Percentiles rank a stretch among this genome's conserved stretches.
Conservation (phyloP, 106 monocot genomes). For the Acorus gramineus region DNA sequence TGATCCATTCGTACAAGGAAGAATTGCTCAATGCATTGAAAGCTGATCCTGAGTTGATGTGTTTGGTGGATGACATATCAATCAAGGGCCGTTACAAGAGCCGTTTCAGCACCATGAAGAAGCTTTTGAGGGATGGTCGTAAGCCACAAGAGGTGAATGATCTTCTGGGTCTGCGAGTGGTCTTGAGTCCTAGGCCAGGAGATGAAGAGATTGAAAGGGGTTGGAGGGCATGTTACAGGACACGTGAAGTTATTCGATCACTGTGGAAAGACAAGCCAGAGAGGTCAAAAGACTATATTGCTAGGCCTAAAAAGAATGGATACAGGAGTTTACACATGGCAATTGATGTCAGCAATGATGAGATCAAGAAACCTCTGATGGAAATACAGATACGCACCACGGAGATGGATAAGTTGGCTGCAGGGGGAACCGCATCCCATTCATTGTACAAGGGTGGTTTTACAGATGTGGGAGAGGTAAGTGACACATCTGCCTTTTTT, state of each 20-base stretch:
- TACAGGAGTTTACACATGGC: constrained; percentile 87
- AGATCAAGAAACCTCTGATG: constrained; percentile 43
- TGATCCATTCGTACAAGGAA: constrained; percentile 48
- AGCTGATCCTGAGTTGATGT: constrained; percentile 38
- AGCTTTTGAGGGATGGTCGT: constrained; percentile 72
- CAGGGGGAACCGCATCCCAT: constrained; percentile 81
- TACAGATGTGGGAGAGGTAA: constrained; percentile 85
- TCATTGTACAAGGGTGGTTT: constrained; percentile 94
- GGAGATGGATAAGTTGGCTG: constrained; percentile 75
- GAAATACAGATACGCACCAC: constrained; percentile 91
- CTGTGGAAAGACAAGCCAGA: constrained; percentile 65
- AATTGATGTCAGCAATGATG: constrained; percentile 51
- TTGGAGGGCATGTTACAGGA: constrained; percentile 50
- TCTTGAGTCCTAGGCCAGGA: constrained; percentile 44
- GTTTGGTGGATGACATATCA: constrained; percentile 49
- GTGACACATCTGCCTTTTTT: not conserved
- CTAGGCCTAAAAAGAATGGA: constrained; percentile 75
- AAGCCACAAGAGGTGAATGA: constrained; percentile 87
- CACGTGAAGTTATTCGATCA: constrained; percentile 42
- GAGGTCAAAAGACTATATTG: constrained; percentile 86
- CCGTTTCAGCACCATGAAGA: constrained; percentile 97
- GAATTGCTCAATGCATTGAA: constrained; percentile 40
- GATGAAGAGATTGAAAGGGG: constrained; percentile 25
- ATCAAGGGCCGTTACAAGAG: constrained; percentile 79
- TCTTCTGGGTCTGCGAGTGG: constrained; percentile 70